Evolutionary conservation across 768 basidiomycete species (phyloP).

Genomic region (Rhodotorula toruloides): DNA sequence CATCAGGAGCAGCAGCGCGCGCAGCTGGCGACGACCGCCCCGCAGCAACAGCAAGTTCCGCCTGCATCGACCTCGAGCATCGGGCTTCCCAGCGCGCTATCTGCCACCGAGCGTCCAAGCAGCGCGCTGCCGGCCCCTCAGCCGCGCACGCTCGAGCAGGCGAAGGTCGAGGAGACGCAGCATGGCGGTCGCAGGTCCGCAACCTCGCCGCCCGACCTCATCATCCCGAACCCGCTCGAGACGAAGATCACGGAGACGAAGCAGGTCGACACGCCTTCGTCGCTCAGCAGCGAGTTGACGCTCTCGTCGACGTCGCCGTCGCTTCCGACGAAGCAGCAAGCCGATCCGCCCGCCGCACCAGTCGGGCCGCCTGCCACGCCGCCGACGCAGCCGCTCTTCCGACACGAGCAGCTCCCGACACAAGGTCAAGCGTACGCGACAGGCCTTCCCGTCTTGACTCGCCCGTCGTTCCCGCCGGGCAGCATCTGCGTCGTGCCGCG

Average conservation of each 20-base stretch:
- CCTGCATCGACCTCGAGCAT: too few species aligned
- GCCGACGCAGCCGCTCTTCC: too few species aligned
- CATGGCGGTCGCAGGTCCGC: too few species aligned
- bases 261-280: not conserved
- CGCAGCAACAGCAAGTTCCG: not conserved
- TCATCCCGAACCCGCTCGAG: not conserved
- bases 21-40: not conserved
- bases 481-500: not conserved
- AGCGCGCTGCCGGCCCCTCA: not conserved
- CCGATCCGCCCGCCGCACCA: too few species aligned
- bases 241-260: too few species aligned
- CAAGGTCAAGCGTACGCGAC: not conserved
- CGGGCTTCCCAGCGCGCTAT: not conserved
- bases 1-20: not conserved
- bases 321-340: too few species aligned
- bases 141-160: not conserved
- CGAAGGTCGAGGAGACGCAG: too few species aligned
- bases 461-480: not conserved
- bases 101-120: not conserved
- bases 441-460: not conserved
- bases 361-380: too few species aligned
- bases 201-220: not conserved
- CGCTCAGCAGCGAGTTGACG: not conserved
- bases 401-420: not conserved
- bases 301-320: not conserved